These are phyloP conservation scores for Talaromyces liani DNA, from an alignment of 495 filamentous ascomycete genomes.

Conservation along the genomic window DNA sequence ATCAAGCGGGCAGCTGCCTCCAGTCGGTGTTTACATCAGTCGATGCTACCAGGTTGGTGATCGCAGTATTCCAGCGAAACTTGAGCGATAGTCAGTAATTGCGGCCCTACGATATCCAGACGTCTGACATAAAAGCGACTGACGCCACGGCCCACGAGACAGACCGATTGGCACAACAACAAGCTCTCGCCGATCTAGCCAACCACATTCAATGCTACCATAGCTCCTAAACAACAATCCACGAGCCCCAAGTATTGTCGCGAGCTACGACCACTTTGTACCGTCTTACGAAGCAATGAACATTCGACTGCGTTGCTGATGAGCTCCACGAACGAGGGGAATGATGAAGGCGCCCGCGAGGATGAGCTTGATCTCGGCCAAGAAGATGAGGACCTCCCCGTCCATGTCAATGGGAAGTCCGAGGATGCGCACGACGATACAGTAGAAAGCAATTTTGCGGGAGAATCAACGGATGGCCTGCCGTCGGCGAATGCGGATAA, in stretches of 20 bases:
- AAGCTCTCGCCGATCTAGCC: background rate
- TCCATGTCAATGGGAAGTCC: slow-evolving; percentile 9
- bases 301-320: slow-evolving; percentile 37
- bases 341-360: slow-evolving; percentile 36
- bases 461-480: slow-evolving; percentile 19
- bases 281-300: slow-evolving; percentile 29
- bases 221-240: background rate
- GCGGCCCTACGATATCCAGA: background rate
- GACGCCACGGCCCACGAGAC: background rate
- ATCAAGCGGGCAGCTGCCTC: background rate
- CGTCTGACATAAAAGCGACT: background rate
- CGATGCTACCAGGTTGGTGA: background rate
- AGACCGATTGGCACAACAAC: background rate
- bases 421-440: slow-evolving; percentile 14
- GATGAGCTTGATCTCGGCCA: slow-evolving; percentile 42
- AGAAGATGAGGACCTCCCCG: slow-evolving; percentile 21
- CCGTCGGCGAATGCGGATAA: slow-evolving; percentile 17
- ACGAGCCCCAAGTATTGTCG: background rate
- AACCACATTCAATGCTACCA: background rate
- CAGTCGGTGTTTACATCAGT: background rate
- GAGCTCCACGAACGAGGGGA: slow-evolving; percentile 45
- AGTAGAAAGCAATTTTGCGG: background rate
- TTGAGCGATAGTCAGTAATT: background rate
- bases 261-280: background rate
- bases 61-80: background rate